Base-by-base conservation (phyloP, 495 filamentous ascomycete genomes). In the Clohesyomyces aquaticus region DNA sequence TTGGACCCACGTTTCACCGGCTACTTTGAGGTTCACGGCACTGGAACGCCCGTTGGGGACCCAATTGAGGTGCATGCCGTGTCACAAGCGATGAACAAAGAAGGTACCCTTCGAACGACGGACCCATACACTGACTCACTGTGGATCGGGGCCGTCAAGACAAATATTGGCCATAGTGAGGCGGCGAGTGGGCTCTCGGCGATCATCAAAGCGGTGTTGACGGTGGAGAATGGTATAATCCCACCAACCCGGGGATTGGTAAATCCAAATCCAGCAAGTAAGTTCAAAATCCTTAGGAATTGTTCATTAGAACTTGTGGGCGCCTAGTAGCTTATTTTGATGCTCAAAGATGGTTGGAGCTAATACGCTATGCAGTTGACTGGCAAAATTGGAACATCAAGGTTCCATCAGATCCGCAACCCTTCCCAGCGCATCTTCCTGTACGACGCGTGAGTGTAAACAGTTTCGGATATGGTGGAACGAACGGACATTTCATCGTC, bases 11-110 rank as follows among this genome's bases (percentile, higher is more conserved):
- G 48, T 0, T 23, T 32, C 2, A 77, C 78, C 0, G 18, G 73
- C 14, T 73, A 70, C 56, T 61, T 75, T n/a, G 77, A 81, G 42
- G 76, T 71, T 49, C 78, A 81, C 54, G 79, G 79, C 0, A 81
- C 79, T 0, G 79, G 77, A 0, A 71, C 69, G 8, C 52, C 51
- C 0, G 57, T 67, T 3, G 79, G 79, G 1, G 78, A 82, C 53
- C 71, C 74, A 0, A 66, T 77, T n/a, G 80, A 84, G 54, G 63
- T 56, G 8, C 9, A 12, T 8, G 69, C 62, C 4, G 54, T 73
- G n/a, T 51, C 45, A n/a, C 67, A 62, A 23, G 71, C 58, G 8
- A 77, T 75, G 0, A 73, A 73, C 51, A 66, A 67, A 19, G 80
- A 78, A 3, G 79, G 81, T 54, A 77, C 78, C 3, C 38, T 73